phyloP scores from a whole-genome alignment of 192 early-diverging fungal genomes.

The Tieghemiomyces parasiticus region DNA sequence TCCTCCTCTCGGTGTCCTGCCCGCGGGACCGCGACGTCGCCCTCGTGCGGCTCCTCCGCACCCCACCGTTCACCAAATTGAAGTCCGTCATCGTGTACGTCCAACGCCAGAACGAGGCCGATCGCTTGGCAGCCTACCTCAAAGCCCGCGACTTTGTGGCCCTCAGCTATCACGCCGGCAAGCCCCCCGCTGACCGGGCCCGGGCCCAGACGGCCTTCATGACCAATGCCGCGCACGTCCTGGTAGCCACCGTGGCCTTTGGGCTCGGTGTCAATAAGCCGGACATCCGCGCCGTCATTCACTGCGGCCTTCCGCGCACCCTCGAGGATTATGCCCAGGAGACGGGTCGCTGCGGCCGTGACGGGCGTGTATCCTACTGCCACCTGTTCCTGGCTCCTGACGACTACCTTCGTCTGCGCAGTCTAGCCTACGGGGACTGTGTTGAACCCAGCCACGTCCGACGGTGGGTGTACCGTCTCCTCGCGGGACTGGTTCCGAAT shows the following conservation, averaged over 20 bases:
- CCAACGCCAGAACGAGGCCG: constrained; percentile 43
- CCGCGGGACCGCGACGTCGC: constrained; percentile 34
- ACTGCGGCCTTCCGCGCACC: constrained; percentile 52
- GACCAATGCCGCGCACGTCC: constrained; percentile 34
- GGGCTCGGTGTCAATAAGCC: constrained; percentile 61
- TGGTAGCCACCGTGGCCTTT: constrained; percentile 63
- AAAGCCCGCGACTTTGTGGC: constrained; percentile 46
- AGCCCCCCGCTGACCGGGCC: constrained; percentile 37
- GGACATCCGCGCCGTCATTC: constrained; percentile 55
- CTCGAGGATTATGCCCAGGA: constrained; percentile 70
- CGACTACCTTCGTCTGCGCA: constrained; percentile 26
- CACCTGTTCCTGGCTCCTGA: constrained; percentile 34
- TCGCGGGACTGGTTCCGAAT: neutral
- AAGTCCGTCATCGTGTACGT: constrained; percentile 55
- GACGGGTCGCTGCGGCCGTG: constrained; percentile 49
- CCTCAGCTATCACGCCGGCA: constrained; percentile 66
- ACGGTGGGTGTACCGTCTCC: constrained; percentile 17
- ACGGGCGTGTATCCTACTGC: constrained; percentile 29
- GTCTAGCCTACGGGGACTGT: constrained; percentile 25
- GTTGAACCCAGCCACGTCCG: constrained; percentile 20
- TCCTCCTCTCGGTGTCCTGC: constrained; percentile 35
- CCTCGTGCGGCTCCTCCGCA: constrained; percentile 35
- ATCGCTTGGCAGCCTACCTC: constrained; percentile 49
- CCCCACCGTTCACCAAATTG: constrained; percentile 31
- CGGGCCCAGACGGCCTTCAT: constrained; percentile 54